Evolutionary conservation across 2,329 filamentous ascomycete species (phyloP), one percentile per base, ranked within the genome.

Genomic region (Verticillium nonalfalfae): DNA sequence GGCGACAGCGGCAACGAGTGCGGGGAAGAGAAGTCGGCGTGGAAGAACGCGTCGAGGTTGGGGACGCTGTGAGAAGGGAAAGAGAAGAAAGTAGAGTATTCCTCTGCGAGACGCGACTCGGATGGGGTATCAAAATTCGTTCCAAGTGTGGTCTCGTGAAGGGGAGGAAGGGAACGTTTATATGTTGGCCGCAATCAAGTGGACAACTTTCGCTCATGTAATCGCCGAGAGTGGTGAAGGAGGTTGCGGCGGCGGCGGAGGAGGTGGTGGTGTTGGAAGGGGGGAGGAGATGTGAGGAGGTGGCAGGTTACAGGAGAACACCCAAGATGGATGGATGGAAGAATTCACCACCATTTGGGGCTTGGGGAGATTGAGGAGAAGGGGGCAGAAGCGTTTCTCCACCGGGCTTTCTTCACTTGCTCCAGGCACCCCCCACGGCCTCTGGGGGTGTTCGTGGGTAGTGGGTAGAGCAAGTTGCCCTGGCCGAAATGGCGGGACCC

Each of bases 311-410:
- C n/a, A n/a, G 50, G 26, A 56, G 31, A 58, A 36, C 33, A 36
- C 34, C 34, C 45, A 50, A 50, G 45, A 50, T 50, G 45, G 45
- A 50, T 50, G 45, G 45, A 50, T 50, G 45, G 45, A 50, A 50
- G 45, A 50, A 50, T 50, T 50, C 45, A 50, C n/a, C 45, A 50
- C 18, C 15, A 50, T n/a, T 50, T 50, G 56, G 26, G 57, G 57
- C 38, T 34, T 45, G 57, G 57, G 38, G 57, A 58, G 57, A 58
- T 58, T 58, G 57, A 58, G 57, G 57, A 58, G 57, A 58, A 45
- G 57, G 57, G 56, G 57, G 38, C 38, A 21, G 40, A 31, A 13
- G 36, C 9, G 56, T 58, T 58, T 58, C 57, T 58, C 57, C 57
- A 58, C 57, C 39, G 18, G 57, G 34, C 38, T 58, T 58, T 58